Base-by-base conservation (phyloP, 805 yeast species). In the Hanseniaspora pseudoguilliermondii region DNA sequence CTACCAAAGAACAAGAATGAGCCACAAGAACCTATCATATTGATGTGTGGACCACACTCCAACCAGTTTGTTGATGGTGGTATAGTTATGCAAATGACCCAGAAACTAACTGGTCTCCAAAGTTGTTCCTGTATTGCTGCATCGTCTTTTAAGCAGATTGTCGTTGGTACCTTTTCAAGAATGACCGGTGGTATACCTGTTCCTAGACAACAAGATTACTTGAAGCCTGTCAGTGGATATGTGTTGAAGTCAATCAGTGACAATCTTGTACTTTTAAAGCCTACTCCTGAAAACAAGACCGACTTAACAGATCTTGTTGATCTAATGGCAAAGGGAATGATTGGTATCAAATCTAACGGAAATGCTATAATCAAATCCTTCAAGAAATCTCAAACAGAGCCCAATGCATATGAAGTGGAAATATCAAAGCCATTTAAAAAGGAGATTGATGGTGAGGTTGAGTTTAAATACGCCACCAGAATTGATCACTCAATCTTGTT, bases 21-120 rank as follows among this genome's bases (percentile, higher is more conserved):
- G 15, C 73, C 76, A 34, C 68, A 76, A 10, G 97, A 96, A 0
- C 91, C 97, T 0, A 83, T 89, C 9, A 84, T 91, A 55, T 83
- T 93, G 59, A 97, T 93, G 38, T 95, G 93, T 11, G 98, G 96
- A 2, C 97, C 97, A 1, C 98, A 91, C 71, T 95, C 96, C n/a
- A 87, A 87, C 65, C 95, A 87, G 63, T 86, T 85, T 59, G 81
- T 85, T 38, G 86, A 81, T 61, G 91, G 93, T 1, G 79, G 90
- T 49, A 77, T 93, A 52, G 73, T 93, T 48, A 83, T 87, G 85
- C 55, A 51, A 13, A 51, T 51, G 55, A 83, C 85, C 48, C 91
- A 85, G 65, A 41, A 47, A 20, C 21, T 54, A n/a, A 54, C 52
- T 16, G 36, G 48, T 9, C 36, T 49, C 3, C 57, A 55, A 27